Conservation (phyloP, 257 asterid species). For the Buddleja alternifolia region DNA sequence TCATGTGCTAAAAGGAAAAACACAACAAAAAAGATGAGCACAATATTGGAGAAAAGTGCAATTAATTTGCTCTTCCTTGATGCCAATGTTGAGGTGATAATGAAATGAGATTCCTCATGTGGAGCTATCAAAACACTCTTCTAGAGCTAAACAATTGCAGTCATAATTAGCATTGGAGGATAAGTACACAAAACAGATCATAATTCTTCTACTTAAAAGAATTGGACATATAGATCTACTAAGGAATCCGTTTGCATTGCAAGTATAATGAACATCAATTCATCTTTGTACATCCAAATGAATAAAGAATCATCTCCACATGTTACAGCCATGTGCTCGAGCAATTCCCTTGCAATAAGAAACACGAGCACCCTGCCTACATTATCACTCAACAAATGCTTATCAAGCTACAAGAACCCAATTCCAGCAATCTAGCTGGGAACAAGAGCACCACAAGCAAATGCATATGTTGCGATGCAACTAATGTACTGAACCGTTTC, state of each 20-base stretch:
- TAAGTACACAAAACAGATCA: neutral
- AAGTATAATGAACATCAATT: neutral
- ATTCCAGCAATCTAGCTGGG: conserved; percentile 64
- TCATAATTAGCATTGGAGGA: neutral
- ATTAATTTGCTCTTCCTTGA: too few relatives aligned
- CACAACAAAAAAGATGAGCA: neutral
- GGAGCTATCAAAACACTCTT: too few relatives aligned
- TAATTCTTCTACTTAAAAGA: conserved; percentile 36
- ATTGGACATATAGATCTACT: conserved; percentile 18
- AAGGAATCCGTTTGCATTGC: too few relatives aligned
- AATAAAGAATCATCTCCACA: conserved; percentile 8
- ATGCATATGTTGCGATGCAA: conserved; percentile 83
- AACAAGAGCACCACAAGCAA: conserved; percentile 74
- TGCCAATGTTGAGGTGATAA: neutral
- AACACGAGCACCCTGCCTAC: conserved; percentile 16
- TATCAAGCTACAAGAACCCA: conserved; percentile 48
- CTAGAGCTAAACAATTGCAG: too few relatives aligned
- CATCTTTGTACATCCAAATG: neutral
- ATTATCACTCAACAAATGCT: conserved; percentile 21
- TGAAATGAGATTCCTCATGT: neutral
- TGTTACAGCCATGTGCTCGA: too few relatives aligned
- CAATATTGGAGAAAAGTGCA: too few relatives aligned
- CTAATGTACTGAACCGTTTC: conserved; percentile 61
- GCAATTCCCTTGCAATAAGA: neutral
- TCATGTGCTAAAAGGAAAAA: too few relatives aligned